phyloP scores from a whole-genome alignment of 2,329 filamentous ascomycete genomes.

The Biscogniauxia marginata region DNA sequence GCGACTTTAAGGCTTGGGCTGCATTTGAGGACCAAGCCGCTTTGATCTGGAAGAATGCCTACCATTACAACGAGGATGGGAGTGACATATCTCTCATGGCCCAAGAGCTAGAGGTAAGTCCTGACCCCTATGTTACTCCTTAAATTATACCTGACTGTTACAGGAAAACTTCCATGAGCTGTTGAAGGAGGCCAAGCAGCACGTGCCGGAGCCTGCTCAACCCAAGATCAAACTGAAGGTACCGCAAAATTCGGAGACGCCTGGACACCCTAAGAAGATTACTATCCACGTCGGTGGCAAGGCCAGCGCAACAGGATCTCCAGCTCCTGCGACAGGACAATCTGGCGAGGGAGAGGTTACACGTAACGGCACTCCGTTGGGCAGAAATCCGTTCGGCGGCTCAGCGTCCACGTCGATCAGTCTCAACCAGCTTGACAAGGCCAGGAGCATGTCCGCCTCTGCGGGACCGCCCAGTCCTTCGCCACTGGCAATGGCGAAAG shows the following conservation, averaged over 20 bases:
- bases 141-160: constrained; percentile 19
- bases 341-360: constrained; percentile 34
- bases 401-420: constrained; percentile 25
- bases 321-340: constrained; percentile 40
- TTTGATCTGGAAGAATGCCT: constrained; percentile 84
- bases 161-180: constrained; percentile 68
- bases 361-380: constrained; percentile 30
- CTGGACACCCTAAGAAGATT: constrained; percentile 58
- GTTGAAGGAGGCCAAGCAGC: constrained; percentile 68
- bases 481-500: constrained; percentile 30
- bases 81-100: constrained; percentile 80
- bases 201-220: constrained; percentile 69
- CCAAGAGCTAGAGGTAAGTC: constrained; percentile 70
- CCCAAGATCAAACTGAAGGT: constrained; percentile 82
- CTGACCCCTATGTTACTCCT: not conserved
- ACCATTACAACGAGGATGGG: constrained; percentile 87
- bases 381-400: constrained; percentile 30
- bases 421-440: constrained; percentile 37
- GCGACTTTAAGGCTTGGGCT: constrained; percentile 78
- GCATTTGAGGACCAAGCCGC: constrained; percentile 77
- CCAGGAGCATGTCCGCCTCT: constrained; percentile 41
- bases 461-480: constrained; percentile 48
- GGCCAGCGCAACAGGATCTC: constrained; percentile 53
- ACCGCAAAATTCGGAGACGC: constrained; percentile 45
- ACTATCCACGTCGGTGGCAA: constrained; percentile 68